Conservation (phyloP, 1,139 yeast genomes). For the Debaryomyces udenii region DNA sequence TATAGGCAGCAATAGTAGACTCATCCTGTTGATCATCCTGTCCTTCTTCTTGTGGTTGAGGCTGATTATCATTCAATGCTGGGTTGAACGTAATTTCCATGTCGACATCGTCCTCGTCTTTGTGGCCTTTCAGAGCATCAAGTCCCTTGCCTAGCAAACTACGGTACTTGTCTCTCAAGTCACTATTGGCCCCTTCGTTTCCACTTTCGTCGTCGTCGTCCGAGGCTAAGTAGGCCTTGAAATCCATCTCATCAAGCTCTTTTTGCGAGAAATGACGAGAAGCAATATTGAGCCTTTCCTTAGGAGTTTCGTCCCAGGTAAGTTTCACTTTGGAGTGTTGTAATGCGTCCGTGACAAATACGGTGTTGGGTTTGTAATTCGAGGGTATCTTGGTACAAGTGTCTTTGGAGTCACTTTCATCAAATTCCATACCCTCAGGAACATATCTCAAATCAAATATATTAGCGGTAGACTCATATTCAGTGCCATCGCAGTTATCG, state of each 20-base stretch:
- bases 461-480: constrained; percentile 94
- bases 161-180: constrained; percentile 63
- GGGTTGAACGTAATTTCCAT: constrained; percentile 97
- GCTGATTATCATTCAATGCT: constrained; percentile 60
- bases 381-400: constrained; percentile 71
- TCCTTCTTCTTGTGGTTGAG: constrained; percentile 28
- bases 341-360: constrained; percentile 88
- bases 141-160: constrained; percentile 56
- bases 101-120: constrained; percentile 71
- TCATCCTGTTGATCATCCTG: constrained; percentile 57
- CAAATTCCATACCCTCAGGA: constrained; percentile 90
- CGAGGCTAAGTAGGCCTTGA: constrained; percentile 91
- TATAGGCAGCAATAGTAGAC: constrained; percentile 78
- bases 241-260: constrained; percentile 95
- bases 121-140: constrained; percentile 38
- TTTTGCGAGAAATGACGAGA: constrained; percentile 83
- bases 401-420: constrained; percentile 71
- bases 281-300: constrained; percentile 79
- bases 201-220: constrained; percentile 71
- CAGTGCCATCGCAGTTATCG: constrained; percentile 90
- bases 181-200: constrained; percentile 44
- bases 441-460: constrained; percentile 89
- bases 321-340: constrained; percentile 92
- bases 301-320: constrained; percentile 98
- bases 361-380: constrained; percentile 74